A percentile compares a stretch with the other conserved stretches of the same genome.
Conservation (phyloP, 2,329 filamentous ascomycete species). For the Ustilaginoidea virens region DNA sequence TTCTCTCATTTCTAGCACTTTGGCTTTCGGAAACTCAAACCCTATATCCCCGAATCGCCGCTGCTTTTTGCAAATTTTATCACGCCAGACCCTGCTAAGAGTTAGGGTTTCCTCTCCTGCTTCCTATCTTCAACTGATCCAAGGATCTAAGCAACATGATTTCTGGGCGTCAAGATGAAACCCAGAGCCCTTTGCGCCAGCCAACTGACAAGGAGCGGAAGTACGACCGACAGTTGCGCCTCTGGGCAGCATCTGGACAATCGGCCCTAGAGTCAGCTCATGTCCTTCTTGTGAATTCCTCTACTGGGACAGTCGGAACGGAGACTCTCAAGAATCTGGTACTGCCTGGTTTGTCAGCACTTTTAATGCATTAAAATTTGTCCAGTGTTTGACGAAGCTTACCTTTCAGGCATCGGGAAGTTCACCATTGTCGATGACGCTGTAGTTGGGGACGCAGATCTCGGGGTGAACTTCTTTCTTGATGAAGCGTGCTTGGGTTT, state of each 20-base stretch:
- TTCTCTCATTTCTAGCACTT: too few relatives aligned
- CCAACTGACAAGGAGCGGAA: conserved; percentile 53
- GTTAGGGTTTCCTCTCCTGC: too few relatives aligned
- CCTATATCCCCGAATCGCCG: too few relatives aligned
- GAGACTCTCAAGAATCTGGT: conserved; percentile 97
- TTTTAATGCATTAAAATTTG: background rate
- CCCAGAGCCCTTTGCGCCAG: background rate
- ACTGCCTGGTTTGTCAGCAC: conserved; percentile 47
- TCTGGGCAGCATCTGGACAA: conserved; percentile 91
- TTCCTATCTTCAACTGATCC: too few relatives aligned
- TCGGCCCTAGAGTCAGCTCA: conserved; percentile 79
- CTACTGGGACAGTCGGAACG: conserved; percentile 71
- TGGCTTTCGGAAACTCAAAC: too few relatives aligned
- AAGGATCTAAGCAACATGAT: too few relatives aligned
- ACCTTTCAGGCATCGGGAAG: conserved; percentile 62
- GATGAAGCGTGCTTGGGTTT: conserved; percentile 64
- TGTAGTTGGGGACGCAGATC: conserved; percentile 61
- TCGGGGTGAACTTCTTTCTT: conserved; percentile 95
- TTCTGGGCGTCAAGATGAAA: too few relatives aligned
- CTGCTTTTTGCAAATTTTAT: too few relatives aligned
- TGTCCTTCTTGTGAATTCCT: conserved; percentile 79
- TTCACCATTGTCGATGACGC: conserved; percentile 83
- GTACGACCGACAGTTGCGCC: conserved; percentile 86
- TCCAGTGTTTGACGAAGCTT: background rate
- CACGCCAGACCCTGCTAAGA: too few relatives aligned